A percentile compares a stretch with the other conserved stretches of the same genome.
Conservation (phyloP, 75 land plant species). For the Cunninghamia lanceolata region DNA sequence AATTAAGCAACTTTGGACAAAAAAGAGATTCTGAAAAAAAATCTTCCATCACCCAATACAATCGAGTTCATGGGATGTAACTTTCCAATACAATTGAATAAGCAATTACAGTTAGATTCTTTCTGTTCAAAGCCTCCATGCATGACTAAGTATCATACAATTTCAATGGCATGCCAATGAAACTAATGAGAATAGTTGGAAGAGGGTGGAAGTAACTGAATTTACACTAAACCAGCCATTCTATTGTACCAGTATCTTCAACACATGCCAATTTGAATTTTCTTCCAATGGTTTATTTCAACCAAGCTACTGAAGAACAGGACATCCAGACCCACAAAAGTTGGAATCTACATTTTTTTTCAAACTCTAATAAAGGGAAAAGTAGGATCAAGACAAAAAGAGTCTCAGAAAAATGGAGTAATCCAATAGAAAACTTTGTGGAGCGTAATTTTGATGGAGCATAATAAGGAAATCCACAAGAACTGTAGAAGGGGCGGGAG, state of each 20-base stretch:
- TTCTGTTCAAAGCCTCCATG: background rate
- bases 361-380: background rate
- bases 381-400: background rate
- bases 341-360: background rate
- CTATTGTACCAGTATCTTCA: background rate
- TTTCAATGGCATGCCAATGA: background rate
- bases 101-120: background rate
- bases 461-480: background rate
- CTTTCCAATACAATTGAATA: background rate
- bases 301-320: background rate
- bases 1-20: background rate
- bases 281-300: background rate
- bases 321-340: background rate
- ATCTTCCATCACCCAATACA: background rate
- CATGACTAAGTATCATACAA: background rate
- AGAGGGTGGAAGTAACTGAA: background rate
- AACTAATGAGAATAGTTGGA: background rate
- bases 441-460: background rate
- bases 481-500: background rate
- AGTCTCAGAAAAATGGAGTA: background rate
- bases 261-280: background rate
- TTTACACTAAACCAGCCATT: background rate
- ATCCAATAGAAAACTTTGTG: background rate
- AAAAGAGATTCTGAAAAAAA: background rate
- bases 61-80: background rate